Conservation (phyloP, 208 protist genomes). For the Balamuthia mandrillaris region DNA sequence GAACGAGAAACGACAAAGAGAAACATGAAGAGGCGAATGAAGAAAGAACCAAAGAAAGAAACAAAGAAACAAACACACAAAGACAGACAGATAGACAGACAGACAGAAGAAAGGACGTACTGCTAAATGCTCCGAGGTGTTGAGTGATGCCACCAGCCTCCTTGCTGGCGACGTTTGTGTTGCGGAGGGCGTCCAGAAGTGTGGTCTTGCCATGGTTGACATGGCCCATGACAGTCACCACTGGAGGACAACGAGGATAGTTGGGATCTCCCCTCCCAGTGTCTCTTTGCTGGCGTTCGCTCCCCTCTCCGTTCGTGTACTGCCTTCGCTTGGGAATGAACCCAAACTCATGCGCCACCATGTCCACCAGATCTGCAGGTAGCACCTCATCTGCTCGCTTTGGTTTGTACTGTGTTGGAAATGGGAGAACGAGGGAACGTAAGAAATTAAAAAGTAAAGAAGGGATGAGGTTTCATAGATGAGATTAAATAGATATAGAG, state of each 20-base stretch:
- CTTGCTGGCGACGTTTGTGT: slow-evolving; percentile 82
- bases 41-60: background rate
- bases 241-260: slow-evolving; percentile 75
- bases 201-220: slow-evolving; percentile 98
- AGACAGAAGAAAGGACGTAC: background rate
- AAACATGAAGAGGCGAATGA: background rate
- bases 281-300: background rate
- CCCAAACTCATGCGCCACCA: slow-evolving; percentile 3
- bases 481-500: background rate
- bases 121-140: slow-evolving; percentile 85
- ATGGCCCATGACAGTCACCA: slow-evolving; percentile 97
- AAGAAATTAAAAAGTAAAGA: background rate
- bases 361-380: slow-evolving; percentile 29
- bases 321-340: background rate
- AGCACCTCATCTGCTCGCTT: background rate
- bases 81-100: background rate
- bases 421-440: background rate
- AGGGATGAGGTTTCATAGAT: background rate
- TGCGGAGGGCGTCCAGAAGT: slow-evolving; percentile 89
- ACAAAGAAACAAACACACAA: background rate
- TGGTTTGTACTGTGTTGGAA: background rate
- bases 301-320: background rate
- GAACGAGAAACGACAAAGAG: background rate
- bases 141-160: slow-evolving; percentile 98
- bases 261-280: background rate